Percentiles rank a stretch among this genome's conserved stretches.
Evolutionary conservation across 192 early-diverging fungal species (phyloP).

Genomic region (Rhizoclosmatium sp.): DNA sequence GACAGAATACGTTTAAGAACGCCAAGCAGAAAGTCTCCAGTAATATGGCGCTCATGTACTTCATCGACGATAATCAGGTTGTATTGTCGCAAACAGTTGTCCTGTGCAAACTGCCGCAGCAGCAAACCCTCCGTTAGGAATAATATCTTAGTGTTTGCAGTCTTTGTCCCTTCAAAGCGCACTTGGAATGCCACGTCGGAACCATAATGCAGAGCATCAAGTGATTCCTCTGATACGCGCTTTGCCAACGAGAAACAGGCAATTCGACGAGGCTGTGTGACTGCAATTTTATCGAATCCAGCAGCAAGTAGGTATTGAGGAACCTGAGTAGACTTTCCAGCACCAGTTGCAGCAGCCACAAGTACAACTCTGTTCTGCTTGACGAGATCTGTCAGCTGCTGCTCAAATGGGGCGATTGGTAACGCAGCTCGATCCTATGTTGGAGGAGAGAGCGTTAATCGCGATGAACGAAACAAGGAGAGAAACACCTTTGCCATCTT

Average conservation of each 20-base stretch:
- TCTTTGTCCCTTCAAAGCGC: constrained; percentile 67
- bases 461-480: neutral
- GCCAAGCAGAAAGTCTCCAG: constrained; percentile 51
- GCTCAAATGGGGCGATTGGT: constrained; percentile 69
- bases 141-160: constrained; percentile 65
- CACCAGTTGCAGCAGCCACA: constrained; percentile 74
- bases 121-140: constrained; percentile 82
- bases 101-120: constrained; percentile 70
- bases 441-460: neutral
- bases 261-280: constrained; percentile 88
- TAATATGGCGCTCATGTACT: constrained; percentile 51
- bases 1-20: constrained; percentile 43
- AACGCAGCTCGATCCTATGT: constrained; percentile 58
- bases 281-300: constrained; percentile 75
- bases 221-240: constrained; percentile 59
- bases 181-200: constrained; percentile 73
- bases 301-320: constrained; percentile 84
- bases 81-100: constrained; percentile 66
- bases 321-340: constrained; percentile 76
- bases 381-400: constrained; percentile 66
- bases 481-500: constrained; percentile 57
- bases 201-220: constrained; percentile 64
- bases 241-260: constrained; percentile 71
- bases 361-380: constrained; percentile 65
- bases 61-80: constrained; percentile 87